Conservation (phyloP, 768 basidiomycete species). For the Mycena amicta region DNA sequence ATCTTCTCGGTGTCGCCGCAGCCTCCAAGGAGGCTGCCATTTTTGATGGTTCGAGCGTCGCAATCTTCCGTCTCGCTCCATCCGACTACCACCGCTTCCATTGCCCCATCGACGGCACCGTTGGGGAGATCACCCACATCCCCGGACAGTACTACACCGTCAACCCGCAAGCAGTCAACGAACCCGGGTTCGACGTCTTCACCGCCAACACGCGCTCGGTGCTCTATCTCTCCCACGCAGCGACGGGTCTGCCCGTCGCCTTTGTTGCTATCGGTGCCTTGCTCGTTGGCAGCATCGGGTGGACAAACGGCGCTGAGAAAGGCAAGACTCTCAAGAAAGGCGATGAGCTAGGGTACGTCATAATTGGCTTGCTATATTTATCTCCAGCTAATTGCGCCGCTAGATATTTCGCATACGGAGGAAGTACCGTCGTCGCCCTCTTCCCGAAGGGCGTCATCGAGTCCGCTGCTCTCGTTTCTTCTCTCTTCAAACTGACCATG, state of each 20-base stretch:
- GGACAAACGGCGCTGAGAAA: conserved; percentile 55
- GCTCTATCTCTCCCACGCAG: conserved; percentile 50
- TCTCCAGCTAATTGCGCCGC: not conserved
- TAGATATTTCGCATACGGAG: conserved; percentile 71
- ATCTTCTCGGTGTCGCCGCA: conserved; percentile 52
- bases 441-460: conserved; percentile 56
- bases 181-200: conserved; percentile 64
- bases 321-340: conserved; percentile 56
- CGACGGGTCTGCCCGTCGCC: conserved; percentile 53
- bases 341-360: conserved; percentile 59
- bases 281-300: conserved; percentile 75
- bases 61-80: conserved; percentile 77
- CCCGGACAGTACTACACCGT: conserved; percentile 71
- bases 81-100: conserved; percentile 85
- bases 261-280: conserved; percentile 81
- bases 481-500: not conserved
- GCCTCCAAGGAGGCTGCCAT: conserved; percentile 41
- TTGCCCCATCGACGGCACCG: conserved; percentile 60
- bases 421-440: conserved; percentile 67
- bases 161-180: conserved; percentile 79
- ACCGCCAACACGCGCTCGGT: conserved; percentile 64
- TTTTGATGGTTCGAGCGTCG: conserved; percentile 54
- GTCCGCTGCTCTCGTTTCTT: conserved; percentile 30
- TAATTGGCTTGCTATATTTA: not conserved
- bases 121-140: conserved; percentile 47